phyloP scores from a whole-genome alignment of 306 rosid species.

The Bauhinia variegata region DNA sequence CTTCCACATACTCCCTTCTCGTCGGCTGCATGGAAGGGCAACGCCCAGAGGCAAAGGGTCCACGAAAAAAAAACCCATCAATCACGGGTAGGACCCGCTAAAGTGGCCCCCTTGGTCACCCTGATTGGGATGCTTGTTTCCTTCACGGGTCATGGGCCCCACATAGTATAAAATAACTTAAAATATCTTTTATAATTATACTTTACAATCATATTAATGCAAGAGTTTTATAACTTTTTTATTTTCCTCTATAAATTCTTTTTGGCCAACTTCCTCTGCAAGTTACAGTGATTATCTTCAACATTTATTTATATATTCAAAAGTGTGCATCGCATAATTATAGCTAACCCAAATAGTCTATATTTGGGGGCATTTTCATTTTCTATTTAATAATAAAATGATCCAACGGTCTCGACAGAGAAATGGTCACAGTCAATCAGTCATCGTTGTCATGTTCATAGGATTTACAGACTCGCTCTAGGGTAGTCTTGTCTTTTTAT shows the following conservation, averaged over 20 bases:
- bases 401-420: slow-evolving; percentile 25
- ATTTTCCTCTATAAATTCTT: no score
- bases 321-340: no score
- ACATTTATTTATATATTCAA: no score
- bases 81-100: slow-evolving; percentile 62
- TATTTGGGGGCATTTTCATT: neutral
- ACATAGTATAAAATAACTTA: neutral
- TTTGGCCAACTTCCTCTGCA: no score
- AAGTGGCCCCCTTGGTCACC: neutral
- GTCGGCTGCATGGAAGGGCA: slow-evolving; percentile 32
- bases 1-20: slow-evolving; percentile 19
- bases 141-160: slow-evolving; percentile 14
- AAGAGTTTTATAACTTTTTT: no score
- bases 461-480: neutral
- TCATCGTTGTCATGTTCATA: neutral
- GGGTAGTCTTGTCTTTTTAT: slow-evolving; percentile 35
- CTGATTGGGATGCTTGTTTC: neutral
- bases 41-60: slow-evolving; percentile 40
- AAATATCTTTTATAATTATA: no score
- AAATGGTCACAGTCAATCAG: neutral
- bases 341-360: slow-evolving; percentile 1
- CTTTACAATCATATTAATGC: no score
- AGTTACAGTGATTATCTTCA: no score
- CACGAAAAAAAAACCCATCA: slow-evolving; percentile 48
- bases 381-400: slow-evolving; percentile 14